phyloP scores from a whole-genome alignment of 495 filamentous ascomycete species.

The Penicillium coprophilum region DNA sequence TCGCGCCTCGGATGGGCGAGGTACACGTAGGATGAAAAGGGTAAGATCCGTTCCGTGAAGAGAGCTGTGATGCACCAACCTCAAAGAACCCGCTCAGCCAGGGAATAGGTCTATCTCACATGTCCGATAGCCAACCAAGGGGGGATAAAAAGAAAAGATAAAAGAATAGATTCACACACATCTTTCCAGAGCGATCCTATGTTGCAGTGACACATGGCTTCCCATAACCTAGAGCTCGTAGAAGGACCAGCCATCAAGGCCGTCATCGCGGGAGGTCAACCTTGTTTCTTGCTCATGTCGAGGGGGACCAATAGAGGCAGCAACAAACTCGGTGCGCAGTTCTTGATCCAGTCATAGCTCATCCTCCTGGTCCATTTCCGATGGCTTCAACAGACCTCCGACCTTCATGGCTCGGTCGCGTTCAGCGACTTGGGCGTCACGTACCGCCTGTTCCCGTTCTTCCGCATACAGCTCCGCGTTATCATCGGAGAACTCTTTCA shows the following conservation, averaged over 20 bases:
- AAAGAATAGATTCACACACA: slow-evolving; percentile 11
- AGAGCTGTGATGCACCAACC: slow-evolving; percentile 8
- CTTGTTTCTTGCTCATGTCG: slow-evolving; percentile 7
- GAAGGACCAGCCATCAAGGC: slow-evolving; percentile 43
- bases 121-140: not conserved
- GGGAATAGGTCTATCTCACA: slow-evolving; percentile 9
- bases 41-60: slow-evolving; percentile 1
- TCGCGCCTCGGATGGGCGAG: not conserved
- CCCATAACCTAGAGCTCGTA: slow-evolving; percentile 36
- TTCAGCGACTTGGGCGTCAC: slow-evolving; percentile 76
- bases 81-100: slow-evolving; percentile 6
- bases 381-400: slow-evolving; percentile 86
- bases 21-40: slow-evolving; percentile 1
- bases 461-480: slow-evolving; percentile 89
- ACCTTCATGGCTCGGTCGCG: slow-evolving; percentile 87
- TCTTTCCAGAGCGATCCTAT: not conserved
- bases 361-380: slow-evolving; percentile 86
- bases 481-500: slow-evolving; percentile 91
- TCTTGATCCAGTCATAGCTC: slow-evolving; percentile 84
- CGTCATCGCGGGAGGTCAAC: slow-evolving; percentile 22
- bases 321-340: slow-evolving; percentile 56
- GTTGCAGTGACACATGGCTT: slow-evolving; percentile 7
- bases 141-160: slow-evolving; percentile 2
- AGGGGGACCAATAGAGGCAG: slow-evolving; percentile 15
- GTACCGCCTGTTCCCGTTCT: slow-evolving; percentile 81